Evolutionary conservation across 2,329 filamentous ascomycete species (phyloP), one percentile per base, ranked within the genome.

Genomic region (Trichophyton simii): DNA sequence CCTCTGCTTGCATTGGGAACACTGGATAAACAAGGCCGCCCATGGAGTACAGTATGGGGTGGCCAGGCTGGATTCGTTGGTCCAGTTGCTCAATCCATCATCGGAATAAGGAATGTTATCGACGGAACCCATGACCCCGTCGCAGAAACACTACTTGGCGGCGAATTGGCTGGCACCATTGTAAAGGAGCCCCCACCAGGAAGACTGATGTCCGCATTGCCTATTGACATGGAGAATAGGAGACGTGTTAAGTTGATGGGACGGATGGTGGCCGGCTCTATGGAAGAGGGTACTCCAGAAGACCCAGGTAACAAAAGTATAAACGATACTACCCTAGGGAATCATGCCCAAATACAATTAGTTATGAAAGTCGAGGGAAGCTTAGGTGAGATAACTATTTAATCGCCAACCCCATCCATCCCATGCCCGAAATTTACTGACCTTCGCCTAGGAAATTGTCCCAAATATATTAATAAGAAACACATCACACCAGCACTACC

Each of bases 401-500:
- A 3, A 28, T 50, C 3, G 6, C 25, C 9, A 34, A 11, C 41
- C 42, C 8, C 22, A 18, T 48, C 1, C 25, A 48, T 31, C 28
- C 5, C 28, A 31, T 31, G 28, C 6, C 6, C 28, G 5, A 31
- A 6, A 0, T 9, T 15, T 52, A 52, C 54, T 63, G 48, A 58
- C 64, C 68, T 25, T 38, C 59, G n/a, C 48, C 61, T 50, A 75
- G 86, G 88, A 0, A 95, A 94, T 67, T 95, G 89, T 67, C 89
- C 90, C 1, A 95, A 95, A 72, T 95, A 95, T 67, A 71, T 95
- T 38, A 94, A 92, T 72, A 83, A 83, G 68, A 91, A 88, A 70
- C 75, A 77, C 1, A 83, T 95, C 44, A 69, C 73, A 1, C 79
- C 81, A 3, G 79, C 81, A 52, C 63, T 77, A 0, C 80, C 87